Base-by-base conservation (phyloP, 176 grass and related monocot species). In the Pontederia crassipes region DNA sequence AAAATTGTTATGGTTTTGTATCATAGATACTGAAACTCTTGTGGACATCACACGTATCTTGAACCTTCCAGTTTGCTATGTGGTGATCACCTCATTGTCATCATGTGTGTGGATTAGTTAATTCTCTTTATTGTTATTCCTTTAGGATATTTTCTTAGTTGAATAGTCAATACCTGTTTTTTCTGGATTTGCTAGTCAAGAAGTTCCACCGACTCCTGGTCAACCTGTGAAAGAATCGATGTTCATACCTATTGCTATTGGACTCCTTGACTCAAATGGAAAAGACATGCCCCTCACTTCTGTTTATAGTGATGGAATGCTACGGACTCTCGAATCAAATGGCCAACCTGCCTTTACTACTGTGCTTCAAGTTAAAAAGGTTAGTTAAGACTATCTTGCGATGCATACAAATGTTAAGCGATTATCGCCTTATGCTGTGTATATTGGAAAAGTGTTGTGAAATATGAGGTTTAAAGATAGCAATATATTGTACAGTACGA, bases 281-380 rank as follows among this genome's bases (percentile, higher is more conserved):
- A 88, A 92, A 80, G 93, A 98, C 79, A 79, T 98, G 76, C 84
- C 81, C 59, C 76, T 98, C 55, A 76, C 74, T 79, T 76, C 76
- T 48, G 13, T 98, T 83, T 80, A 77, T 70, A 82, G 63, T 56
- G 77, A 83, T 75, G 87, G 92, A 75, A 70, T 56, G 61, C 67
- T 85, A 45, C 70, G 80, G 73, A 70, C 81, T 61, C 68, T 91
- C 65, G 48, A 62, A 73, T 59, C 51, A 28, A 77, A 75, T 54
- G 82, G 49, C 1, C 74, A 90, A 49, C 66, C 81, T 29, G 71
- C 85, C 48, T 81, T 73, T 61, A 88, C 79, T n/a, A 88, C 87
- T 48, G 87, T 97, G 26, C 93, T 97, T 80, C 81, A 78, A 51
- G 86, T 97, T 80, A 83, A 82, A 62, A 97, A 97, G 87, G 93